Conservation (phyloP, 805 yeast species). For the Barnettozyma vustinii region DNA sequence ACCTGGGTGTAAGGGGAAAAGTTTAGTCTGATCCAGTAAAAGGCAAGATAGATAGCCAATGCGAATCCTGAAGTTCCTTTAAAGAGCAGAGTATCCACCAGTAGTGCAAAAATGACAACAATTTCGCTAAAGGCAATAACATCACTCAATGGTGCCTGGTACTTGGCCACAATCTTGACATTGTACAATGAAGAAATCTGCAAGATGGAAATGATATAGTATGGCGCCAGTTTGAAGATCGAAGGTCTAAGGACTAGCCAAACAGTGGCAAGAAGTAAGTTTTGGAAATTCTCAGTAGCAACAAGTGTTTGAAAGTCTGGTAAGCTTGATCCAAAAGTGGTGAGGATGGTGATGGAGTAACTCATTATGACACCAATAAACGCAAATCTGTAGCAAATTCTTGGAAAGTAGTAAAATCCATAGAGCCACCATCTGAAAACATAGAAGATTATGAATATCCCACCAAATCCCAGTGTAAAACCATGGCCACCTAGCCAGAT, state of each 20-base stretch:
- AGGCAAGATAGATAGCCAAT: constrained; percentile 46
- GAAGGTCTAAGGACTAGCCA: constrained; percentile 67
- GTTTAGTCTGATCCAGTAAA: constrained; percentile 69
- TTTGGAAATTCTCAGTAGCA: constrained; percentile 75
- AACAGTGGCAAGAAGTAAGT: constrained; percentile 43
- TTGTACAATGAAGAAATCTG: constrained; percentile 45
- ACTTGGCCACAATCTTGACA: constrained; percentile 34
- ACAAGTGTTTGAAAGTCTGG: constrained; percentile 63
- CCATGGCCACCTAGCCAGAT: constrained; percentile 57
- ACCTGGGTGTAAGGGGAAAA: constrained; percentile 39
- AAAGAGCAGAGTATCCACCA: constrained; percentile 57
- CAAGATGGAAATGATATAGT: constrained; percentile 47
- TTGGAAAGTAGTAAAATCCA: constrained; percentile 34
- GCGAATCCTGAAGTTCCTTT: constrained; percentile 65
- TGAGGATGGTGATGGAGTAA: constrained; percentile 46
- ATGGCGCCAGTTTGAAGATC: constrained; percentile 60
- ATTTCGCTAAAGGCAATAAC: constrained; percentile 59
- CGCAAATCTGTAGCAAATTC: constrained; percentile 48
- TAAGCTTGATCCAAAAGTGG: constrained; percentile 52
- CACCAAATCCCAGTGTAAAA: constrained; percentile 40
- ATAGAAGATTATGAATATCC: constrained; percentile 30
- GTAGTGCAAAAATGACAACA: constrained; percentile 44
- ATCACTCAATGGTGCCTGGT: constrained; percentile 35
- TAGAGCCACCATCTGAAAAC: constrained; percentile 23
- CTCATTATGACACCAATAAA: constrained; percentile 52